Percentiles rank a stretch among this genome's conserved stretches.
phyloP scores from a whole-genome alignment of 2,329 filamentous ascomycete species.

The Fusarium hainanense region DNA sequence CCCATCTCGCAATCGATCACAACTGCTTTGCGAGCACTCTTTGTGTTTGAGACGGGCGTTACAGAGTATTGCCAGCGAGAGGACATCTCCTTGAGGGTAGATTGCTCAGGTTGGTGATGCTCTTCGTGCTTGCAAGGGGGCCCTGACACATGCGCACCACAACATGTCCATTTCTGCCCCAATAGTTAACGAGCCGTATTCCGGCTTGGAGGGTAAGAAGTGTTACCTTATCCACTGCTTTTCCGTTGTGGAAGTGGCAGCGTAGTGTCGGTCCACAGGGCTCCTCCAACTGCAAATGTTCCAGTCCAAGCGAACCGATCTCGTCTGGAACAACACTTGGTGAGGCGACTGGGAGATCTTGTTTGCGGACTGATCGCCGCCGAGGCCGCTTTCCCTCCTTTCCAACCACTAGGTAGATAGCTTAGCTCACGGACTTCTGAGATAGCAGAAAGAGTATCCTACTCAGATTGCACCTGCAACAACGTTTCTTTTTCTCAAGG shows the following conservation, averaged over 20 bases:
- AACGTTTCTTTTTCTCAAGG: background rate
- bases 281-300: background rate
- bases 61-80: constrained; percentile 10
- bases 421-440: fast-evolving
- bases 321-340: background rate
- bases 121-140: constrained; percentile 11
- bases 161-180: constrained; percentile 22
- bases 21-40: constrained; percentile 45
- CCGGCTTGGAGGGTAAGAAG: fast-evolving
- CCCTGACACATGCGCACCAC: background rate
- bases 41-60: background rate
- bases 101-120: background rate
- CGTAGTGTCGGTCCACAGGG: fast-evolving
- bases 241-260: constrained; percentile 15
- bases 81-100: constrained; percentile 1
- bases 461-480: background rate
- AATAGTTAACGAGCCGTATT: background rate
- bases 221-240: background rate
- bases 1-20: constrained; percentile 69
- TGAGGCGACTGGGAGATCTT: background rate
- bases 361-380: background rate
- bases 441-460: fast-evolving
- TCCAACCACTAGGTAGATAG: background rate
- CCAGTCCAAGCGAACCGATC: background rate
- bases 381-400: background rate